Conservation (phyloP, 345 rosid species). For the Boechera stricta region DNA sequence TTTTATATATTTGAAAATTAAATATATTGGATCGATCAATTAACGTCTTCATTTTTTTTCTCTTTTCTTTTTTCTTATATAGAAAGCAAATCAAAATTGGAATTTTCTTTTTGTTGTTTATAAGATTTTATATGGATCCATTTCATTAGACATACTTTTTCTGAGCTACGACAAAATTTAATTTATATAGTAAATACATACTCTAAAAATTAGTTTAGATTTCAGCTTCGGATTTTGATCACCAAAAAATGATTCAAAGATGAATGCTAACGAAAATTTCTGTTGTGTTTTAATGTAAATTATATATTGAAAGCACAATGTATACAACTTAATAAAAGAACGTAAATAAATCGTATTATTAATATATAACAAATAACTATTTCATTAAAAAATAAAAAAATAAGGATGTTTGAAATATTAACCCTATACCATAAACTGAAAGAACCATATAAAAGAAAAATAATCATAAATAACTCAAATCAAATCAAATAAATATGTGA, state of each 20-base stretch:
- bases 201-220: neutral
- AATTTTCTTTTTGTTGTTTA: neutral
- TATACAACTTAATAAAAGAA: neutral
- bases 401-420: neutral
- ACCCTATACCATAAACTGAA: neutral
- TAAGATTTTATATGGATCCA: neutral
- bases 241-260: neutral
- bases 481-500: neutral
- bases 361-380: neutral
- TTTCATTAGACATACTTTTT: neutral
- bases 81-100: neutral
- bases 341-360: neutral
- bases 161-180: neutral
- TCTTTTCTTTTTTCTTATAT: neutral
- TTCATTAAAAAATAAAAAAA: neutral
- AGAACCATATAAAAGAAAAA: neutral
- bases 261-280: neutral
- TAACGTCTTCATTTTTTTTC: neutral
- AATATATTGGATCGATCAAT: neutral
- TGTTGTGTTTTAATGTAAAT: neutral
- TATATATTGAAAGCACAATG: neutral
- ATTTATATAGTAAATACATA: neutral
- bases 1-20: conserved; percentile 1
- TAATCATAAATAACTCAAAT: neutral
- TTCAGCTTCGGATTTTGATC: neutral